Base-by-base conservation (phyloP, 2,329 filamentous ascomycete genomes). In the Hymenoscyphus fructigenus region DNA sequence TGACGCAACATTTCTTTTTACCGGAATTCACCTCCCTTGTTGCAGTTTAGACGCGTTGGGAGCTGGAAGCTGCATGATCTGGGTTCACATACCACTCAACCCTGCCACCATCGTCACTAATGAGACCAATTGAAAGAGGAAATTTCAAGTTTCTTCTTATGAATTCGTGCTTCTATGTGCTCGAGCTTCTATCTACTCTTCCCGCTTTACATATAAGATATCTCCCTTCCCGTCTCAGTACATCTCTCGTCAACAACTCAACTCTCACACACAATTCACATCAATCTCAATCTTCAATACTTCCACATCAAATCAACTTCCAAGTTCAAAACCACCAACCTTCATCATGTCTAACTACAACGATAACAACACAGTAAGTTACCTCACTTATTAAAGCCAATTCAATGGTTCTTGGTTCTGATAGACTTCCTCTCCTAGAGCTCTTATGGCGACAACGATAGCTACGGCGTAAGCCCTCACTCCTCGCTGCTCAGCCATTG, bases 301-400 rank as follows among this genome's bases (percentile, higher is more conserved):
- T 47, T 55, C 17, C 36, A 17, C 32, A 12, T n/a, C 41, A 50
- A 36, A n/a, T 56, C 47, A 50, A 61, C 63, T 41, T 50, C 53
- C 65, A 59, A 41, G 34, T 47, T 58, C 53, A 41, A 67, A 66
- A 58, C 17, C 53, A 59, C 34, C 38, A 59, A 53, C 38, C 32
- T 50, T 67, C 65, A 73, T 66, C 64, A 75, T 75, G 74, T 75
- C 73, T 70, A 72, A 67, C 67, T 75, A 75, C 70, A 70, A 73
- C 62, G 71, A 73, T 66, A 66, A 72, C 61, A 73, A 73, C 68
- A 61, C 64, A 50, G 73, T 74, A 70, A 69, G 73, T 64, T 14
- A 36, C 36, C 29, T n/a, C 20, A 32, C 29, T 1, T 41, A 29
- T 56, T 38, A 34, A 28, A 59, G 23, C 7, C 55, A 59, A 63